Percentiles rank a stretch among this genome's conserved stretches.
Evolutionary conservation across 2,329 filamentous ascomycete species (phyloP).

Genomic region (Xenoacremonium recifei): DNA sequence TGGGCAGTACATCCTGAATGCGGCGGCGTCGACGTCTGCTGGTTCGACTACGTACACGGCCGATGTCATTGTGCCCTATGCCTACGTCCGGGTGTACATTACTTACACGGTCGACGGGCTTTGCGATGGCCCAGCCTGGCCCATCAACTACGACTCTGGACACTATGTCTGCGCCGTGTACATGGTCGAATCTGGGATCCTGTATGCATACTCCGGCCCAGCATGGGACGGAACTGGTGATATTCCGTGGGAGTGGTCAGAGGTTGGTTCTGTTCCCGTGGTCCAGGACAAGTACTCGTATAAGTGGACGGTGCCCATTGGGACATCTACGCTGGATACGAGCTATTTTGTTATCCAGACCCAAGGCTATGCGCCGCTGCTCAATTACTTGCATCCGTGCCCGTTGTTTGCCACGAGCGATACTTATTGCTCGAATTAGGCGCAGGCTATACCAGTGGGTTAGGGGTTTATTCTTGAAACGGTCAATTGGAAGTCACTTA

Average conservation of each 20-base stretch:
- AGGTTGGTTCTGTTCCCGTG: neutral
- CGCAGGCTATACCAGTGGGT: too few species aligned
- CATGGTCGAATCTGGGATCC: neutral
- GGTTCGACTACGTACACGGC: neutral
- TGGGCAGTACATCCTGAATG: neutral
- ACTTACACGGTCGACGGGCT: neutral
- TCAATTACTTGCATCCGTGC: too few species aligned
- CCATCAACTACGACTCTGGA: neutral
- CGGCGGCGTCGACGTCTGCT: neutral
- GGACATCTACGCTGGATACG: neutral
- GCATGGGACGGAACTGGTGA: neutral
- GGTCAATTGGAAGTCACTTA: too few species aligned
- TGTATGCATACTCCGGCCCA: neutral
- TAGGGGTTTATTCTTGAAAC: too few species aligned
- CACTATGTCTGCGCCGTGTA: neutral
- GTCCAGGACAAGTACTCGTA: neutral
- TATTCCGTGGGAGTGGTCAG: neutral
- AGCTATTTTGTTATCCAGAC: neutral
- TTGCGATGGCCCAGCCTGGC: neutral
- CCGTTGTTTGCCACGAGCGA: too few species aligned
- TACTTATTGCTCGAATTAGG: too few species aligned
- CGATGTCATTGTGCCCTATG: neutral
- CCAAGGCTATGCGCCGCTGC: slow-evolving; percentile 5
- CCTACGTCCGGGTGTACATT: neutral
- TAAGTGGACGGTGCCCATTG: neutral